Conservation (phyloP, 371 early-diverging fungal species). For the Mortierella polycephala region DNA sequence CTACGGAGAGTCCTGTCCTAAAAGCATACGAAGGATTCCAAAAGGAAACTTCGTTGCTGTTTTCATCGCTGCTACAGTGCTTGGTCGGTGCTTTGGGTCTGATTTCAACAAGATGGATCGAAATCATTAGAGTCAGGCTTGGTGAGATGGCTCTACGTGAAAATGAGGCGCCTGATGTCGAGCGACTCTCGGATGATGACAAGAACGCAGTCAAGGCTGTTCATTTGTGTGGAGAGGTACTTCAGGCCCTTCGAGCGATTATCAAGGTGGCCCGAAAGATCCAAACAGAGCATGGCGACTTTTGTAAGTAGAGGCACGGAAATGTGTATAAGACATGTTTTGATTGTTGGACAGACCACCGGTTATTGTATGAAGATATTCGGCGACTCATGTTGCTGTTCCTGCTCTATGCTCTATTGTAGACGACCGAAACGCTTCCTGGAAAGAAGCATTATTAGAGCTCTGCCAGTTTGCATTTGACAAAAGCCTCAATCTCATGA, state of each 20-base stretch:
- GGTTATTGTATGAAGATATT: neutral
- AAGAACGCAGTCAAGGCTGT: slow-evolving; percentile 9
- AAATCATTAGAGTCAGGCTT: neutral
- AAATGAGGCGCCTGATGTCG: neutral
- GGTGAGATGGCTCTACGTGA: neutral
- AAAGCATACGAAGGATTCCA: slow-evolving; percentile 27
- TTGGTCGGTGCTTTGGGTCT: slow-evolving; percentile 18
- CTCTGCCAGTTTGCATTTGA: slow-evolving; percentile 26
- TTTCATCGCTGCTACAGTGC: slow-evolving; percentile 28
- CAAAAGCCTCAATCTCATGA: slow-evolving; percentile 21
- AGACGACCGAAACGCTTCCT: slow-evolving; percentile 25
- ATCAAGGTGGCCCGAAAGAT: slow-evolving; percentile 14
- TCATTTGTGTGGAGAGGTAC: slow-evolving; percentile 26
- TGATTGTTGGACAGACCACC: neutral
- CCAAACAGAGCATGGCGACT: slow-evolving; percentile 7
- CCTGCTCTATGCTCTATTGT: neutral
- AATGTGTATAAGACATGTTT: too few relatives aligned
- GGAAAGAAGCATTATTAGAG: slow-evolving; percentile 34
- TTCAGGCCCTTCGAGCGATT: slow-evolving; percentile 15
- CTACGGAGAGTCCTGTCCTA: neutral
- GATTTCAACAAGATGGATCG: neutral
- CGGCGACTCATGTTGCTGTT: neutral
- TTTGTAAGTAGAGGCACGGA: slow-evolving; percentile 14
- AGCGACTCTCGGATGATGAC: slow-evolving; percentile 9
- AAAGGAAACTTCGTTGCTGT: slow-evolving; percentile 27